phyloP scores from a whole-genome alignment of 805 yeast genomes.

The Suhomyces tanzawaensis region DNA sequence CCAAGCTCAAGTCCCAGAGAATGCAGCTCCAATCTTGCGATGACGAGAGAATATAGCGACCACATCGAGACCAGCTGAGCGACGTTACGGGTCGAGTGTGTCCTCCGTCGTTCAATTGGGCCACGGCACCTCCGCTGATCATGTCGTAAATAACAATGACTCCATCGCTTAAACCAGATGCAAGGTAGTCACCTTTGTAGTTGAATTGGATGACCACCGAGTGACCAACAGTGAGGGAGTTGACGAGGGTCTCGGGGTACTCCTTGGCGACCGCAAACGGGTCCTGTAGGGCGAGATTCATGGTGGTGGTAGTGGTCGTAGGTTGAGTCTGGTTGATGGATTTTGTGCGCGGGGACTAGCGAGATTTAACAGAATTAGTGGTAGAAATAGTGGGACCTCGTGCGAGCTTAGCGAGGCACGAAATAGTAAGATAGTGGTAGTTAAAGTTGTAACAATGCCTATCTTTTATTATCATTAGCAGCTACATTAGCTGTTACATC shows the following conservation, averaged over 20 bases:
- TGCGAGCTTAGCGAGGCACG: too few relatives aligned
- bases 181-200: constrained; percentile 78
- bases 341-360: too few relatives aligned
- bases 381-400: too few relatives aligned
- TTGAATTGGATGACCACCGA: constrained; percentile 68
- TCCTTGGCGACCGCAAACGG: constrained; percentile 91
- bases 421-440: too few relatives aligned
- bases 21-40: constrained; percentile 82
- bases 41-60: constrained; percentile 64
- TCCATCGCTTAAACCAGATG: constrained; percentile 77
- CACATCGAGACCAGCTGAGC: constrained; percentile 70
- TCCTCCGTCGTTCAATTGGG: constrained; percentile 47
- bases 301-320: too few relatives aligned
- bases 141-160: constrained; percentile 69
- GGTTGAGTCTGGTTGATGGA: too few relatives aligned
- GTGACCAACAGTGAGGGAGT: constrained; percentile 63
- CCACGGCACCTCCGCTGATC: constrained; percentile 58
- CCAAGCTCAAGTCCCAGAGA: constrained; percentile 67
- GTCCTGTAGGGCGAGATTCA: constrained; percentile 82
- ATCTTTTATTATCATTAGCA: too few relatives aligned
- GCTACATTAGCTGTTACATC: too few relatives aligned
- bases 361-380: too few relatives aligned
- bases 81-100: constrained; percentile 77
- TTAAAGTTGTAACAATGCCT: too few relatives aligned
- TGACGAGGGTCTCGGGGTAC: constrained; percentile 80